Base-by-base conservation (phyloP, 2,329 filamentous ascomycete genomes). In the Cercospora nicotianae region DNA sequence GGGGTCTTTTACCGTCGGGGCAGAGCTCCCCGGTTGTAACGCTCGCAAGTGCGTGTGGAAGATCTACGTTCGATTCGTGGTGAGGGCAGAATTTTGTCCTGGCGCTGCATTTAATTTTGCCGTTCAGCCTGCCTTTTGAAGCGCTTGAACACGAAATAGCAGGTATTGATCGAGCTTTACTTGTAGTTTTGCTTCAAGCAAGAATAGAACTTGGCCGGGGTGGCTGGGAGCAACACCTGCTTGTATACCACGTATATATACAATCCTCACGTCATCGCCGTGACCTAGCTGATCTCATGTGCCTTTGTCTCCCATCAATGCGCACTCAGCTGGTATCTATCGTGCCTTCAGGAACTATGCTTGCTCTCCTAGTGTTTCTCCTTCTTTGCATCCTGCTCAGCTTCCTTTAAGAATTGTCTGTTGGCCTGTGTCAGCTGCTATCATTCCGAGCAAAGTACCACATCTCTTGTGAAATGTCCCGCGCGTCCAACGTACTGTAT, bases 401-500 rank as follows among this genome's bases (percentile, higher is more conserved):
- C 67, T 63, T 71, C 60, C 69, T 73, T 72, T 61, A 73, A 63
- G 61, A 73, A 73, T 65, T 73, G 60, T 70, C 72, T 73, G 65
- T 30, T 20, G 9, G 10, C 16, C 16, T 13, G 10, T n/a, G 57
- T 70, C 33, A 70, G 69, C 45, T 26, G 36, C 23, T 26, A 26
- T 13, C 23, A n/a, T 26, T 1, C 20, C 36, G 12, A 1, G 12
- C 9, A 3, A 28, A 12, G 10, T 18, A 26, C 5, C 0, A 16
- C 6, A 7, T 23, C 30, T 26, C 60, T 48, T 33, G 4, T 45
- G 23, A 9, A 60, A 0, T 5, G 1, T 12, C 33, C 4, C 36
- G 13, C 12, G 9, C 13, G 60, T 20, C 3, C 58, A 6, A 83
- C 85, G 71, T 86, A 90, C 88, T 89, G 86, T 77, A 90, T 87